Conservation (phyloP, 2,329 filamentous ascomycete species). For the Meredithiella fracta region DNA sequence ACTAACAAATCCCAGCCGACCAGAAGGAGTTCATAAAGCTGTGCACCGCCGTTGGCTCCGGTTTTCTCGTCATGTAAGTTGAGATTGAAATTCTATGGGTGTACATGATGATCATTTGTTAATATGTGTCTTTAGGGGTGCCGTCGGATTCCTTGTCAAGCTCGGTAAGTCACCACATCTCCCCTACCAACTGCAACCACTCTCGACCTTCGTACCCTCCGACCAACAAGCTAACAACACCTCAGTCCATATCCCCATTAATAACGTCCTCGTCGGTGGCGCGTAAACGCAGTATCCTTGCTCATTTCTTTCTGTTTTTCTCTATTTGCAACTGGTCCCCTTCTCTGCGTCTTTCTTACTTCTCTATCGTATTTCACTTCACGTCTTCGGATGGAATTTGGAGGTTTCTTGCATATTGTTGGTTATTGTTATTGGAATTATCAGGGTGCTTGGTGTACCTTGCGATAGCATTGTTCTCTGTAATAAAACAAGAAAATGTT, state of each 20-base stretch:
- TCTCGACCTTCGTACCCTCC: background rate
- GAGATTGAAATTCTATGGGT: background rate
- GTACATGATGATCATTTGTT: background rate
- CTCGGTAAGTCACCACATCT: conserved; percentile 33
- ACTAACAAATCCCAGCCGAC: conserved; percentile 20
- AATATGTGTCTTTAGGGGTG: conserved; percentile 25
- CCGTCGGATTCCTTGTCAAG: conserved; percentile 55
- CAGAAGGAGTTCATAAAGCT: conserved; percentile 29
- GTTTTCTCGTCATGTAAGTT: conserved; percentile 46
- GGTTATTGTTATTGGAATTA: conserved; percentile 1
- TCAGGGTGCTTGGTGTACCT: conserved; percentile 5
- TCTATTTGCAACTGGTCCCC: too few relatives aligned
- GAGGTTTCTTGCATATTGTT: background rate
- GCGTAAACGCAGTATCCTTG: conserved; percentile 28
- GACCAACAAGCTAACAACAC: background rate
- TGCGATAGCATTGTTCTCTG: background rate
- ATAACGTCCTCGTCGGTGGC: conserved; percentile 52
- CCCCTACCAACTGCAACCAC: background rate
- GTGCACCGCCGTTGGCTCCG: conserved; percentile 47
- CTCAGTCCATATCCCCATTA: conserved; percentile 52
- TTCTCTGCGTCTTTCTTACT: background rate
- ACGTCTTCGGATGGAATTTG: conserved; percentile 10
- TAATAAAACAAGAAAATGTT: background rate
- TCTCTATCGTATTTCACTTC: conserved; percentile 5
- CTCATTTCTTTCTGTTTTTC: background rate